phyloP scores from a whole-genome alignment of 1,284 basidiomycete species.

The Ustilago curta region DNA sequence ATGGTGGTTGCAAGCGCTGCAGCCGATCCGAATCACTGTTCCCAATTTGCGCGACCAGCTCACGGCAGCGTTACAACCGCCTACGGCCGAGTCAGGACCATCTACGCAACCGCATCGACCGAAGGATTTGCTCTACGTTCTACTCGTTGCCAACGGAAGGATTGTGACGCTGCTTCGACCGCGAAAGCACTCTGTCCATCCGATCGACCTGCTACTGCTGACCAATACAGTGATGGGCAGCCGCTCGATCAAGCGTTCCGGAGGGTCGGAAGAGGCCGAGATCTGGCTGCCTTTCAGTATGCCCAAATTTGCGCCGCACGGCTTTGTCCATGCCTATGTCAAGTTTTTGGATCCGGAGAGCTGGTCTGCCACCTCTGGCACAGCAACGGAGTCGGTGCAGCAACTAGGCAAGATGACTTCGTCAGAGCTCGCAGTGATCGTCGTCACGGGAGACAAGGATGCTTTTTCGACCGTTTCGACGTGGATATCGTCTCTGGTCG shows the following conservation, averaged over 20 bases:
- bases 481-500: conserved; percentile 73
- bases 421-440: conserved; percentile 52
- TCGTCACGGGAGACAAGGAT: conserved; percentile 63
- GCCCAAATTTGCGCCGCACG: conserved; percentile 89
- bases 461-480: conserved; percentile 70
- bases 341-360: conserved; percentile 74
- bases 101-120: conserved; percentile 72
- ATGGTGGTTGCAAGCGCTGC: conserved; percentile 77
- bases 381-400: not conserved
- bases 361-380: not conserved
- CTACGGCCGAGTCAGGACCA: conserved; percentile 21
- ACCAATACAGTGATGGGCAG: conserved; percentile 74
- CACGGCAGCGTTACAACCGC: conserved; percentile 46
- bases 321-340: conserved; percentile 93
- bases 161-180: conserved; percentile 91
- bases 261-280: conserved; percentile 74
- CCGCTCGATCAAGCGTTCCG: conserved; percentile 71
- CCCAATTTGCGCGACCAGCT: conserved; percentile 73
- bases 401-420: conserved; percentile 18
- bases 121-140: conserved; percentile 83
- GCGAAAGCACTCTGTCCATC: conserved; percentile 92
- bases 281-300: conserved; percentile 96
- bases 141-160: conserved; percentile 81
- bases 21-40: conserved; percentile 80
- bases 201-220: conserved; percentile 71